A percentile compares a stretch with the other conserved stretches of the same genome.
These are phyloP conservation scores for Amanita muscaria DNA, from an alignment of 768 basidiomycete genomes.

Conservation along the genomic window DNA sequence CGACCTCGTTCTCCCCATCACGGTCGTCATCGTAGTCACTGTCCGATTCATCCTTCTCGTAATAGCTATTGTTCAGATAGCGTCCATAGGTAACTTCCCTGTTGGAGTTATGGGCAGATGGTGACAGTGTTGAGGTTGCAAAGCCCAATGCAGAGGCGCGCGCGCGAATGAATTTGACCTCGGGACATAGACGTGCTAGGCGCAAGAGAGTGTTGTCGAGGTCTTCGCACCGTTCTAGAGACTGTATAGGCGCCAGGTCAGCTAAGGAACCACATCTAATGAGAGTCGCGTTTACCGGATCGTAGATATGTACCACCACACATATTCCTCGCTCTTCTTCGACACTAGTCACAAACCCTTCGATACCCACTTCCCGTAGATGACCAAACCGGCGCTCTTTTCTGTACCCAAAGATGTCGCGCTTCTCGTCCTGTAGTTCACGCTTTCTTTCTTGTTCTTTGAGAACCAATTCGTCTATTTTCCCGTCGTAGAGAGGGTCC, in stretches of 20 bases:
- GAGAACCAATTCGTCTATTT: slow-evolving; percentile 35
- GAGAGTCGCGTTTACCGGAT: slow-evolving; percentile 45
- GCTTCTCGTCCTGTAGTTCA: slow-evolving; percentile 17
- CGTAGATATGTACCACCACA: slow-evolving; percentile 84
- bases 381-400: slow-evolving; percentile 64
- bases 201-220: slow-evolving; percentile 61
- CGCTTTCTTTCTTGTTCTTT: slow-evolving; percentile 30
- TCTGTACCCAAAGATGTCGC: slow-evolving; percentile 38
- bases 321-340: slow-evolving; percentile 66
- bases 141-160: slow-evolving; percentile 74
- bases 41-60: slow-evolving; percentile 4
- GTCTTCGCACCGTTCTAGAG: slow-evolving; percentile 62
- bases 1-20: slow-evolving; percentile 50
- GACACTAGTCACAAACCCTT: slow-evolving; percentile 66
- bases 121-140: too few relatives aligned
- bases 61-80: slow-evolving; percentile 26
- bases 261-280: not conserved
- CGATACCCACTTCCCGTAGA: slow-evolving; percentile 68
- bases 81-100: slow-evolving; percentile 13
- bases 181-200: slow-evolving; percentile 59
- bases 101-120: slow-evolving; percentile 1
- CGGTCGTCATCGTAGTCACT: slow-evolving; percentile 30
- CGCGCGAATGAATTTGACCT: slow-evolving; percentile 76
- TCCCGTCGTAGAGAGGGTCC: slow-evolving; percentile 28
- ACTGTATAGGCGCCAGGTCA: slow-evolving; percentile 30